A percentile compares a stretch with the other conserved stretches of the same genome.
Evolutionary conservation across 805 yeast genomes (phyloP).

Genomic region (Candida awuae): DNA sequence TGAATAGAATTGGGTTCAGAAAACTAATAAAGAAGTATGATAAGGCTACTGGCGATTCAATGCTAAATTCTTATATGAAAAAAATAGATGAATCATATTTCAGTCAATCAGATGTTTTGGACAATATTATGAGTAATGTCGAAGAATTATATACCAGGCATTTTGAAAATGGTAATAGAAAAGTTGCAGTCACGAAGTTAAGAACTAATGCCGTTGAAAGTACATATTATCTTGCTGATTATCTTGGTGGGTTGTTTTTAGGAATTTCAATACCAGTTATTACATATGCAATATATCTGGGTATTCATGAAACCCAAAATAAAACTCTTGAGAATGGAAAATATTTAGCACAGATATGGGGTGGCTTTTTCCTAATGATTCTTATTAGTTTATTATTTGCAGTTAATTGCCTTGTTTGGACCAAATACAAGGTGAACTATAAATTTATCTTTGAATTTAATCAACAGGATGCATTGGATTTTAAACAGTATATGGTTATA

Average conservation of each 20-base stretch:
- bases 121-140: constrained; percentile 49
- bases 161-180: constrained; percentile 65
- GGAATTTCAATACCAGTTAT: constrained; percentile 70
- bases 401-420: constrained; percentile 67
- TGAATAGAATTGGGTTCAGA: constrained; percentile 83
- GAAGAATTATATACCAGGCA: constrained; percentile 61
- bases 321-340: constrained; percentile 46
- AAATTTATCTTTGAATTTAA: constrained; percentile 87
- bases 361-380: constrained; percentile 66
- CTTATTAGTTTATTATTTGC: constrained; percentile 59
- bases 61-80: constrained; percentile 44
- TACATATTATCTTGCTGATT: constrained; percentile 40
- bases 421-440: constrained; percentile 70
- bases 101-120: constrained; percentile 57
- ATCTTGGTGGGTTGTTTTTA: constrained; percentile 55
- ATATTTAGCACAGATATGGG: constrained; percentile 81
- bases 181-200: constrained; percentile 63
- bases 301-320: constrained; percentile 29
- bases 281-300: constrained; percentile 44
- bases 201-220: constrained; percentile 36
- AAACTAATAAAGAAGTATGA: constrained; percentile 89
- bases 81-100: constrained; percentile 53
- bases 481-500: constrained; percentile 54
- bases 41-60: constrained; percentile 47
- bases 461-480: constrained; percentile 56